Evolutionary conservation across 2,329 filamentous ascomycete genomes (phyloP), one percentile per base, ranked within the genome.

Genomic region (Pseudogymnoascus verrucosus): DNA sequence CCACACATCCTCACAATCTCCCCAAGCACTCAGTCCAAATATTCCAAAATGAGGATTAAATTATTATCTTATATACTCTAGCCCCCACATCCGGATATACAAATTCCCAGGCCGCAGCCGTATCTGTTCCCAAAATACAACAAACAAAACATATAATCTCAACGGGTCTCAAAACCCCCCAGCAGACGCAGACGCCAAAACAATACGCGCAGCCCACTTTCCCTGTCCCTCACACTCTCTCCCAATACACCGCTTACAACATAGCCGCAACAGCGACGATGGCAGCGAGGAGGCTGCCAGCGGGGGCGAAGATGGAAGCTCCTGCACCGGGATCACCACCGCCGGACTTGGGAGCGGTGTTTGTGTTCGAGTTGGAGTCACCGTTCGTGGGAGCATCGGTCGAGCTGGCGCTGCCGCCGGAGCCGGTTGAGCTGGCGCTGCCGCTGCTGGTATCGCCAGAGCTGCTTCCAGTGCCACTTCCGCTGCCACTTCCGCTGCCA

Each of bases 101-200:
- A 28, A 51, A 16, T 51, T 26, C 26, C 42, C 12, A 21, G 42
- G 42, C 21, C 26, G 26, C 26, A n/a, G 26, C 21, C 42, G 21
- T 26, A 6, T 28, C 26, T 28, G 12, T 51, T 12, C 12, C 47
- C 47, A 2, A 51, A 28, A 54, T 16, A 4, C 23, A 54, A 54
- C 14, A 47, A 31, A 19, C 1, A 11, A 16, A 21, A 8, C 5
- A n/a, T 42, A 51, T 23, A 51, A 6, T 5, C 26, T 5, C 1
- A 54, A 63, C 26, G 65, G 62, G 10, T 64, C 62, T 1, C 3
- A 16, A 28, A 54, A 28, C 44, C 28, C 47, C 47, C 23, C 26
- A 16, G 47, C 47, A 54, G 47, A 28, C 26, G 26, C 47, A 54
- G 14, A 54, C 47, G 47, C 47, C 47, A 28, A 54, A 28, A 51